Evolutionary conservation across 257 asterid genomes (phyloP).

Genomic region (Nicotiana tabacum): DNA sequence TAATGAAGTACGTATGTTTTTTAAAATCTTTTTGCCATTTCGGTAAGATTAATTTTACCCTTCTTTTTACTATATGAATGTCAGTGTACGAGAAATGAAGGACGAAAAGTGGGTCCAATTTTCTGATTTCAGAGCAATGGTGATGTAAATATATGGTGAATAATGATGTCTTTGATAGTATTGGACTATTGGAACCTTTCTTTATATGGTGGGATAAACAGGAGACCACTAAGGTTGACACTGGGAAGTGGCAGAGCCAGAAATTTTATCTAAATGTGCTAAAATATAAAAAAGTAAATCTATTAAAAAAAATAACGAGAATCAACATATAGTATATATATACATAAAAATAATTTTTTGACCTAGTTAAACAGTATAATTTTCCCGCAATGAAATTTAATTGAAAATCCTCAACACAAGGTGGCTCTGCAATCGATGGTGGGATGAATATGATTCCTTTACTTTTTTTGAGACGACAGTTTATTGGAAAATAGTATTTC

Average conservation of each 20-base stretch:
- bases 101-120: slow-evolving; percentile 6
- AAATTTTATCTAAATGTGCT: too few relatives aligned
- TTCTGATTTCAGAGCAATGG: background rate
- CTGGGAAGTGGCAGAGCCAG: fast-evolving
- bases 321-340: too few relatives aligned
- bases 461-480: too few relatives aligned
- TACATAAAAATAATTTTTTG: too few relatives aligned
- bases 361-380: too few relatives aligned
- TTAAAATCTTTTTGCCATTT: background rate
- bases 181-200: background rate
- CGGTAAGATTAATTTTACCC: background rate
- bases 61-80: background rate
- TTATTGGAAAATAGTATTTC: fast-evolving
- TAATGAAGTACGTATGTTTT: background rate
- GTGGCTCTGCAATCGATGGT: too few relatives aligned
- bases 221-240: too few relatives aligned
- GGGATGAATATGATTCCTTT: too few relatives aligned
- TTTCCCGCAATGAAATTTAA: too few relatives aligned
- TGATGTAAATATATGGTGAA: background rate
- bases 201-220: background rate
- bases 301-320: too few relatives aligned
- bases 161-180: slow-evolving; percentile 1
- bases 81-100: background rate
- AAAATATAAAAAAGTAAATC: too few relatives aligned
- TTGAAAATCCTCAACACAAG: too few relatives aligned